Percentiles rank a stretch among this genome's conserved stretches.
phyloP scores from a whole-genome alignment of 805 yeast species.

The Kodamaea sagamina region DNA sequence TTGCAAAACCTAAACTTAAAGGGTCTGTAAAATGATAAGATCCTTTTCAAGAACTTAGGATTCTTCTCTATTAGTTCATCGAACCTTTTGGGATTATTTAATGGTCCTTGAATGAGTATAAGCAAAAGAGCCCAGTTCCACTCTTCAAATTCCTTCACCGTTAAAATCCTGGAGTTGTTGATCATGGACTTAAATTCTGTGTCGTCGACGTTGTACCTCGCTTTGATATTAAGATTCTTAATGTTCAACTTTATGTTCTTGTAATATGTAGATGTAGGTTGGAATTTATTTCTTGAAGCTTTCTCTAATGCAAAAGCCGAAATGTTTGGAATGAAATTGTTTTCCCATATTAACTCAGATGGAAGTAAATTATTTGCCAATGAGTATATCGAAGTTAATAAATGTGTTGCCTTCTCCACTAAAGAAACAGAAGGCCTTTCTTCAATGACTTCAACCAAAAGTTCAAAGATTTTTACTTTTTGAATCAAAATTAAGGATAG shows the following conservation, averaged over 20 bases:
- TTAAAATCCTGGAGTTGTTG: conserved; percentile 66
- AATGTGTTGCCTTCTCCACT: conserved; percentile 58
- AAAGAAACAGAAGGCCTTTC: conserved; percentile 38
- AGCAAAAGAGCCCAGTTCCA: conserved; percentile 87
- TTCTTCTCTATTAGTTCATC: conserved; percentile 73
- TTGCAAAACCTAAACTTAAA: conserved; percentile 75
- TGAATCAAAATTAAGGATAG: conserved; percentile 56
- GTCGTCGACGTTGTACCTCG: conserved; percentile 52
- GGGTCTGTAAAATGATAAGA: conserved; percentile 87
- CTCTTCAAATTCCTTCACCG: conserved; percentile 72
- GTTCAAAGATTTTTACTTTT: conserved; percentile 48
- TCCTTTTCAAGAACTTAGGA: conserved; percentile 82
- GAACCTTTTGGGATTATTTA: conserved; percentile 67
- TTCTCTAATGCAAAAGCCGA: conserved; percentile 49
- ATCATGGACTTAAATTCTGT: conserved; percentile 65
- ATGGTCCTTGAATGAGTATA: conserved; percentile 79
- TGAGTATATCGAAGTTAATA: conserved; percentile 62
- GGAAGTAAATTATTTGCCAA: conserved; percentile 60
- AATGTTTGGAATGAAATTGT: conserved; percentile 14
- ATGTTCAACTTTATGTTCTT: conserved; percentile 28
- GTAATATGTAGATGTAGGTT: conserved; percentile 26
- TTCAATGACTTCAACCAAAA: conserved; percentile 46
- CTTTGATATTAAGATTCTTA: conserved; percentile 23
- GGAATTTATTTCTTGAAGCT: conserved; percentile 39
- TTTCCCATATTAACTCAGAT: conserved; percentile 33